phyloP scores from a whole-genome alignment of 2,329 filamentous ascomycete genomes.

The Ophiostoma tasmaniense region DNA sequence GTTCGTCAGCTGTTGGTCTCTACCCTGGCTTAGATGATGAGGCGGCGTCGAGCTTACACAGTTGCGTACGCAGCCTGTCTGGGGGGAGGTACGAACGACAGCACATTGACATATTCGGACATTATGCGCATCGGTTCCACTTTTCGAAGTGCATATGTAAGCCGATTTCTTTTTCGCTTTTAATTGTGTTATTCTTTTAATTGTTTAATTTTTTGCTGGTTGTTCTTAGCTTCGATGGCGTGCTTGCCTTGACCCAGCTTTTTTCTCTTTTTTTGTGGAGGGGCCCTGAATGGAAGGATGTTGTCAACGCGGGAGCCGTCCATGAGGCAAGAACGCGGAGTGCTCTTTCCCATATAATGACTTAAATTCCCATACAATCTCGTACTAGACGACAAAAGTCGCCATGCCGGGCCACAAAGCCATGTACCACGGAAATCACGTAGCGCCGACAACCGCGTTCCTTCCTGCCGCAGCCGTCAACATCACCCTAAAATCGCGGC shows the following conservation, averaged over 20 bases:
- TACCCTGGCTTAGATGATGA: neutral
- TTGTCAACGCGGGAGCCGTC: constrained; percentile 8
- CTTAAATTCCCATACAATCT: neutral
- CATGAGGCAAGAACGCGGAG: neutral
- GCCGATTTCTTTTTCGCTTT: neutral
- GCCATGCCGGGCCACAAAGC: neutral
- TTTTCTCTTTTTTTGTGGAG: neutral
- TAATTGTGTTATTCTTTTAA: neutral
- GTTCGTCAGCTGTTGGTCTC: neutral
- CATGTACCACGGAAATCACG: constrained; percentile 2
- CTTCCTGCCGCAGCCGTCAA: neutral
- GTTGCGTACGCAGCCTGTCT: neutral
- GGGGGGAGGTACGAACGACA: neutral
- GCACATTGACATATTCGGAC: neutral
- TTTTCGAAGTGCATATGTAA: neutral
- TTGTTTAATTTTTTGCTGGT: constrained; percentile 4
- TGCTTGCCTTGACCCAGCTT: constrained; percentile 16
- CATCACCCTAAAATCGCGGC: neutral
- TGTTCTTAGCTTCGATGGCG: constrained; percentile 22
- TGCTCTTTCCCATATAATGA: neutral
- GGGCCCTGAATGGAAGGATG: neutral
- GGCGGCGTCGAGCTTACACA: neutral
- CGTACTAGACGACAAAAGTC: neutral
- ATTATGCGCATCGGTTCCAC: neutral
- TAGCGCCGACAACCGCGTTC: constrained; percentile 7